Evolutionary conservation across 1,284 basidiomycete genomes (phyloP), one percentile per base, ranked within the genome.

Genomic region (Dichomitus squalens): DNA sequence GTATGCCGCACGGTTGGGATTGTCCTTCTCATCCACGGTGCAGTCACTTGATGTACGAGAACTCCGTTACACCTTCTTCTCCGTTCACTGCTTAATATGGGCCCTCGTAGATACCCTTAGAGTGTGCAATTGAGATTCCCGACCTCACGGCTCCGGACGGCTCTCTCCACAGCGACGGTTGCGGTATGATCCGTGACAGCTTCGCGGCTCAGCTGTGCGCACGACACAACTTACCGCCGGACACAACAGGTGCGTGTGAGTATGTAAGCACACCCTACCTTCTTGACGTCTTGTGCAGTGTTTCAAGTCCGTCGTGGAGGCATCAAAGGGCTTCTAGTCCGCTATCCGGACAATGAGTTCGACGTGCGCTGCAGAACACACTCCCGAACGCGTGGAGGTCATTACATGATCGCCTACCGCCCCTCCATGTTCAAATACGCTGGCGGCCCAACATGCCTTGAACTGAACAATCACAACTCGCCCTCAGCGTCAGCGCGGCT

Each of bases 11-110:
- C 64, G 64, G 12, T 60, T 66, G 2, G 63, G 61, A 7, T 55
- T 68, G n/a, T 68, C 66, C 12, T 68, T 68, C 51, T 68, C 64
- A 7, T 64, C 63, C 23, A 66, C 64, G 25, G 33, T 63, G 14
- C 51, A 61, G 41, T 62, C 63, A 23, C 38, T 64, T 31, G 59
- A 68, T 55, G 66, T 65, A 43, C 41, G 59, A 33, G 6, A 6
- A 0, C 41, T 3, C 47, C 40, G 27, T 38, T 2, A 11, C 4
- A 18, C 25, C 16, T 52, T 6, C 25, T 29, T 29, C 20, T 2
- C n/a, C 7, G 11, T 43, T 6, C 2, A 23, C 4, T 47, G 23
- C 36, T 53, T 20, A 53, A 21, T 18, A 34, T 46, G 41, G 16
- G 25, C 25, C 3, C 36, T 14, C 18, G 14, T 21, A 68, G 66